Percentiles rank a stretch among this genome's conserved stretches.
Conservation (phyloP, 2,329 filamentous ascomycete genomes). For the Drechslerella coelobrocha region DNA sequence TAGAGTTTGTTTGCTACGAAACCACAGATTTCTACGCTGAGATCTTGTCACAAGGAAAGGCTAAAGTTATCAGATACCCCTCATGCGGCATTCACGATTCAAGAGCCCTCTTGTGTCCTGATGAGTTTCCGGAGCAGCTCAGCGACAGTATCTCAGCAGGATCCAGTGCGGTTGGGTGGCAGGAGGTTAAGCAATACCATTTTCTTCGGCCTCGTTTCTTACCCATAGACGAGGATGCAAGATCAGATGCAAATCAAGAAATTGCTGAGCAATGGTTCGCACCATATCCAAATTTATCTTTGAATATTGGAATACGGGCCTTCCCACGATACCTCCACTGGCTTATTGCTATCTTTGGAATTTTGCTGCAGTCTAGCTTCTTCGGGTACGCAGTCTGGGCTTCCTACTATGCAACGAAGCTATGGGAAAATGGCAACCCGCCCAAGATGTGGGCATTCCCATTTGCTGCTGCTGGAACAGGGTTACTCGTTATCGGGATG, state of each 20-base stretch:
- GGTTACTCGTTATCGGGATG: slow-evolving; percentile 32
- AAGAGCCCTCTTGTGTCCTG: slow-evolving; percentile 5
- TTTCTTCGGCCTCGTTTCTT: background rate
- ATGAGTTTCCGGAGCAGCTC: no score
- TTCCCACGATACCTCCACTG: slow-evolving; percentile 8
- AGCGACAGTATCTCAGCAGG: no score
- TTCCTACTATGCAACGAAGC: slow-evolving; percentile 7
- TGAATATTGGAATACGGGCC: slow-evolving; percentile 44
- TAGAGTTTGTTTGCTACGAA: slow-evolving; percentile 55
- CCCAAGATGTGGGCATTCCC: slow-evolving; percentile 24
- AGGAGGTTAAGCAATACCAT: background rate
- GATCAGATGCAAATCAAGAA: background rate
- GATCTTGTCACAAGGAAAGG: background rate
- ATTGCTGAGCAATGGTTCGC: background rate
- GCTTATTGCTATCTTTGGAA: slow-evolving; percentile 30
- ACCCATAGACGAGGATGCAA: background rate
- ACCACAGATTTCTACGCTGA: slow-evolving; percentile 5
- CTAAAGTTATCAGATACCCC: background rate
- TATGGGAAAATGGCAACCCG: slow-evolving; percentile 2
- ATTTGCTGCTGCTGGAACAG: slow-evolving; percentile 29
- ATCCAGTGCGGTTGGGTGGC: background rate
- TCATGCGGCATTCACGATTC: slow-evolving; percentile 13
- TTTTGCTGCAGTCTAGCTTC: slow-evolving; percentile 31
- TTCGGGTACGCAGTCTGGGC: slow-evolving; percentile 17
- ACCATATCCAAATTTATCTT: slow-evolving; percentile 30